These are phyloP conservation scores for Cicer judaicum DNA, from an alignment of 306 rosid species.

Conservation along the genomic window DNA sequence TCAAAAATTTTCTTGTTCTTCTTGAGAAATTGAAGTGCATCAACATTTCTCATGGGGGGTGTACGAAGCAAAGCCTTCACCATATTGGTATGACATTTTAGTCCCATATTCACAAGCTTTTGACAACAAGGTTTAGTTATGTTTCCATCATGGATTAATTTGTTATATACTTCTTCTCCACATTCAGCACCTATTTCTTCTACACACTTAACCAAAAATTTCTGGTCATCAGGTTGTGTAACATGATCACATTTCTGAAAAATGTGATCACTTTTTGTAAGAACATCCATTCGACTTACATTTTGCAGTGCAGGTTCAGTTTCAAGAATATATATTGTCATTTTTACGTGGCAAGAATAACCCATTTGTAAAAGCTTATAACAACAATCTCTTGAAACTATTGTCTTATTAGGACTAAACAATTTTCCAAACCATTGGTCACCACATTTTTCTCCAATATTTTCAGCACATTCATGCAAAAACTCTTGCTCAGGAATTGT, in stretches of 20 bases:
- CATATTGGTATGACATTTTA: conserved; percentile 3
- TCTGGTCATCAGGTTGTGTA: not conserved
- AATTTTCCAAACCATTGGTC: not conserved
- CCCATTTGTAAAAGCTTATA: conserved; percentile 42
- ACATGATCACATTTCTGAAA: conserved; percentile 17
- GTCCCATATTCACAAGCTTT: conserved; percentile 30
- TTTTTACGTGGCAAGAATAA: conserved; percentile 20
- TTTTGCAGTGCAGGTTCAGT: not conserved
- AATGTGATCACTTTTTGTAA: not conserved
- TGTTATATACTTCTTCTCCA: not conserved
- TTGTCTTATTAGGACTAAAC: not conserved
- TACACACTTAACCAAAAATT: not conserved
- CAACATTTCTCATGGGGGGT: not conserved
- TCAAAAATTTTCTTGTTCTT: not conserved
- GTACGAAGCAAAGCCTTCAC: conserved; percentile 35
- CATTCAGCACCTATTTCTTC: conserved; percentile 10
- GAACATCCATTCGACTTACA: not conserved
- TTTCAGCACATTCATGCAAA: not conserved
- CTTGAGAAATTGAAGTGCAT: not conserved
- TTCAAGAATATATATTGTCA: not conserved
- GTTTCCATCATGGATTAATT: not conserved
- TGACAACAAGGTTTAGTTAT: not conserved
- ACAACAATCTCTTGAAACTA: not conserved
- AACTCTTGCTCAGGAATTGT: not conserved
- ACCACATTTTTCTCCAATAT: not conserved